Conservation (phyloP, 345 rosid genomes). For the Abelmoschus esculentus region DNA sequence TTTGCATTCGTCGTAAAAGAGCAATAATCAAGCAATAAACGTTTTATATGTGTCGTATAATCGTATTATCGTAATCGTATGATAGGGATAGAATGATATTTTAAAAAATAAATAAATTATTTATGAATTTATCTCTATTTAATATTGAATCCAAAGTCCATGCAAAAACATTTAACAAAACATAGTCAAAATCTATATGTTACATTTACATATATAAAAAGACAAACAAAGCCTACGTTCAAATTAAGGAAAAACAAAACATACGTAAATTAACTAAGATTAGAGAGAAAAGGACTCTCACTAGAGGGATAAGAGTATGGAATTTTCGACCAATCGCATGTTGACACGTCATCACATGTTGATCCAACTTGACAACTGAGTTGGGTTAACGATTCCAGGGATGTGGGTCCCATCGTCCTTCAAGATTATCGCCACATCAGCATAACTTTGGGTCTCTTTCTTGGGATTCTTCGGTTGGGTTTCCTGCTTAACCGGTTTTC, state of each 20-base stretch:
- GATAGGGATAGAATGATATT: no score
- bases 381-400: slow-evolving; percentile 63
- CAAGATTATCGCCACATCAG: slow-evolving; percentile 60
- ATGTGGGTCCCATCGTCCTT: slow-evolving; percentile 55
- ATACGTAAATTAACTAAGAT: neutral
- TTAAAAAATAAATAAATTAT: no score
- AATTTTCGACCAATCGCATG: neutral
- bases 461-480: slow-evolving; percentile 14
- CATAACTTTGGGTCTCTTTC: slow-evolving; percentile 33
- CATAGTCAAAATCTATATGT: neutral
- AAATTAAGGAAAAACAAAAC: neutral
- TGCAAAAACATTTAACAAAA: neutral
- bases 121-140: no score
- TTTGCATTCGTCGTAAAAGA: neutral
- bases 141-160: neutral
- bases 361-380: slow-evolving; percentile 66
- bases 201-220: neutral
- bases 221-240: neutral
- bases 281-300: neutral
- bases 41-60: no score
- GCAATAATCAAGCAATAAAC: no score
- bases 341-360: slow-evolving; percentile 31
- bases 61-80: no score
- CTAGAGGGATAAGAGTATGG: no score
- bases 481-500: slow-evolving; percentile 4